These are phyloP conservation scores for Casaregolazyma suthepensis DNA, from an alignment of 1,139 yeast genomes.

Conservation along the genomic window DNA sequence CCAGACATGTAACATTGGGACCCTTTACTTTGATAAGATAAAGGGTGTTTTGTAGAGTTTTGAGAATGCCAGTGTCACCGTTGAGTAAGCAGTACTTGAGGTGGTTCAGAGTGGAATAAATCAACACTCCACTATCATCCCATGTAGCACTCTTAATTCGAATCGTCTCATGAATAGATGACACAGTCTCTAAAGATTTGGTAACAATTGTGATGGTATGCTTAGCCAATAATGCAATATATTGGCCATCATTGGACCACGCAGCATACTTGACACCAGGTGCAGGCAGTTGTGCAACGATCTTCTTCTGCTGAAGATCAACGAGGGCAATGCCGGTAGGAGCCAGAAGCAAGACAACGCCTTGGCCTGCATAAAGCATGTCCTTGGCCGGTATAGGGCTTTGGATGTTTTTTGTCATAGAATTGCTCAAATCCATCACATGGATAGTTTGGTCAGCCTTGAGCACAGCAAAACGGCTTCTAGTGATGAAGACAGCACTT, in stretches of 20 bases:
- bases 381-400: conserved; percentile 69
- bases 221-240: conserved; percentile 83
- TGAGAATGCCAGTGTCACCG: conserved; percentile 92
- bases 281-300: conserved; percentile 61
- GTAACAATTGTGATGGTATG: conserved; percentile 89
- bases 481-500: conserved; percentile 83
- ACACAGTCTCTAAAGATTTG: conserved; percentile 67
- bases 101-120: conserved; percentile 92
- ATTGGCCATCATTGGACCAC: conserved; percentile 86
- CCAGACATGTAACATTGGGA: conserved; percentile 69
- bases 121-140: conserved; percentile 90
- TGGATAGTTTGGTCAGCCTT: conserved; percentile 62
- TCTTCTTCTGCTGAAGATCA: conserved; percentile 91
- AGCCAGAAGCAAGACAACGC: conserved; percentile 72
- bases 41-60: conserved; percentile 85
- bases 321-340: conserved; percentile 66
- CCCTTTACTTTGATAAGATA: conserved; percentile 73
- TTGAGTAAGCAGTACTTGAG: conserved; percentile 88
- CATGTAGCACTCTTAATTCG: conserved; percentile 96
- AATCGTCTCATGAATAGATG: conserved; percentile 92
- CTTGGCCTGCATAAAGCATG: conserved; percentile 77
- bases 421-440: conserved; percentile 76
- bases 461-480: conserved; percentile 88
- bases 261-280: conserved; percentile 74
- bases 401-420: conserved; percentile 73